A percentile compares a stretch with the other conserved stretches of the same genome.
phyloP scores from a whole-genome alignment of 805 yeast genomes.

The Saturnispora galanensis region DNA sequence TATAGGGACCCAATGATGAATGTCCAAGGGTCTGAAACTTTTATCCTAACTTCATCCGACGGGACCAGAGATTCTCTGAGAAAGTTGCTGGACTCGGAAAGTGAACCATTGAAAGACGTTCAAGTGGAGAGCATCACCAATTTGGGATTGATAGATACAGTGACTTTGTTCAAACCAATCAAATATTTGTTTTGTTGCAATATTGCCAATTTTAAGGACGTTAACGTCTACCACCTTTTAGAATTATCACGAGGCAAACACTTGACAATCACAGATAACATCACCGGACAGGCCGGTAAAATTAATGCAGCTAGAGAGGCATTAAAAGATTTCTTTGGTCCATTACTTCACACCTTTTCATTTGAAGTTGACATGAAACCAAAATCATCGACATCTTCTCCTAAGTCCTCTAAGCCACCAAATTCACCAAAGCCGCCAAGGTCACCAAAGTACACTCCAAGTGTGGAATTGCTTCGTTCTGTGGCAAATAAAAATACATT shows the following conservation, averaged over 20 bases:
- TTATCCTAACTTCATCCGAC: slow-evolving; percentile 1
- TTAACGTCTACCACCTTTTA: neutral
- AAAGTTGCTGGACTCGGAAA: neutral
- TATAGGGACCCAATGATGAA: neutral
- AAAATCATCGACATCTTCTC: neutral
- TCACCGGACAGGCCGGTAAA: too few species aligned
- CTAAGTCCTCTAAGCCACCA: neutral
- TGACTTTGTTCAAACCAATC: neutral
- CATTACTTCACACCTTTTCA: neutral
- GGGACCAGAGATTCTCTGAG: neutral
- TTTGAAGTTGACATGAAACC: neutral
- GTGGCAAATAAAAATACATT: neutral
- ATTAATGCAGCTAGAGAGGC: neutral
- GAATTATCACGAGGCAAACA: neutral
- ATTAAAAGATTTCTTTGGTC: neutral
- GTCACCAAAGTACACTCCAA: neutral
- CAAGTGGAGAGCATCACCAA: neutral
- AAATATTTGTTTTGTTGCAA: slow-evolving; percentile 2
- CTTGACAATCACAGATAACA: slow-evolving; percentile 1
- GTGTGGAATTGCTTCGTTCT: slow-evolving; percentile 1
- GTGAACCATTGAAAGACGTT: neutral
- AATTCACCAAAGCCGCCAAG: neutral
- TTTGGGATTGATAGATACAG: neutral
- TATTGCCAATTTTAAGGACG: slow-evolving; percentile 1
- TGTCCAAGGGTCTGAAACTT: neutral